Evolutionary conservation across 495 filamentous ascomycete species (phyloP), one percentile per base, ranked within the genome.

Genomic region (Arthonia radiata): DNA sequence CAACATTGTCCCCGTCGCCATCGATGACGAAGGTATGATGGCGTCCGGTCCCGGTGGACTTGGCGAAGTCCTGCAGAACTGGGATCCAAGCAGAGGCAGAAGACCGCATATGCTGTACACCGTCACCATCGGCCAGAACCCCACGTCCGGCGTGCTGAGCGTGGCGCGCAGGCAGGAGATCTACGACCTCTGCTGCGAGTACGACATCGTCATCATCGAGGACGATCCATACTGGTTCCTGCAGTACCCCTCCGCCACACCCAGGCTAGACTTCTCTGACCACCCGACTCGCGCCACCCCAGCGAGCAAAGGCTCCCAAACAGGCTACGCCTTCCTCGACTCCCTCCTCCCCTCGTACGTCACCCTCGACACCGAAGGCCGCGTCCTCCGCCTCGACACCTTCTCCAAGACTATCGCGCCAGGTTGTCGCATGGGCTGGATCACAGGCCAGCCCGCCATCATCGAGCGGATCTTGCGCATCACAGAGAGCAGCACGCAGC

Each of bases 151-250:
- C 11, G 68, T 71, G 2, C 48, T 82, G 3, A 64, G 67, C 12
- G 34, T 82, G 3, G 47, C 67, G 32, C 67, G 83, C 18, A 59
- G 76, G 29, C 71, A 62, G 33, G 68, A 76, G 26, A 61, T 92
- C 24, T 91, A 92, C 45, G 59, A 56, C 5, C 43, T 92, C 18
- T 91, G 79, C 51, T 63, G 63, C 36, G 64, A 65, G 37, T 86
- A 78, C 46, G 80, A 94, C 45, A 66, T 94, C 31, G 64, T 92
- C 38, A 91, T 93, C 33, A 52, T 89, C 36, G 83, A 94, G 48
- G 83, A 94, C 41, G 81, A 90, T 30, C 83, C 83, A 2, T 94
- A 94, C 50, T 94, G 80, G 77, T 83, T 86, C 41, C 59, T 94
- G 8, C 83, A 92, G 40, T 92, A 63, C 37, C 77, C 77, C 2